These are phyloP conservation scores for Colletotrichum eremochloae DNA, from an alignment of 2,329 filamentous ascomycete genomes.

Conservation along the genomic window DNA sequence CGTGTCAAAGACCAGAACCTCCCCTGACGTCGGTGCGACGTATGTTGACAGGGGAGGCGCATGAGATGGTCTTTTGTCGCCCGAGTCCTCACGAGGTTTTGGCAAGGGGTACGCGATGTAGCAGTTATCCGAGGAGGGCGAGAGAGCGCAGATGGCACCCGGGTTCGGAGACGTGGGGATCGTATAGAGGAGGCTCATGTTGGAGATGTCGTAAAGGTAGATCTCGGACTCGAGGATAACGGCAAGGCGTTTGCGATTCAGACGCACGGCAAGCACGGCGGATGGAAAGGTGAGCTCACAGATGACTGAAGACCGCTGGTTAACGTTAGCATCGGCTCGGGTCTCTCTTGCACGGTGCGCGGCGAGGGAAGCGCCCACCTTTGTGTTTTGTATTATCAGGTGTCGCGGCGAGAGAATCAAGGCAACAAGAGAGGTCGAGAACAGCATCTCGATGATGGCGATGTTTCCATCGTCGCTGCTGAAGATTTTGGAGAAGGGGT, in stretches of 20 bases:
- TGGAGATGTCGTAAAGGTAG: constrained; percentile 98
- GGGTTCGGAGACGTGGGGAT: constrained; percentile 96
- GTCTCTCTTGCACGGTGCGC: not conserved
- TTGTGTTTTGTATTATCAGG: constrained; percentile 97
- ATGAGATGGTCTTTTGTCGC: constrained; percentile 77
- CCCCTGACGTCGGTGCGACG: constrained; percentile 86
- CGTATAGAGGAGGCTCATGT: constrained; percentile 94
- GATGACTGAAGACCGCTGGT: constrained; percentile 80
- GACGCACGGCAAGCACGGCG: constrained; percentile 91
- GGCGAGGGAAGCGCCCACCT: constrained; percentile 67
- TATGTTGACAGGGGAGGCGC: constrained; percentile 85
- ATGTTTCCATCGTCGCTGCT: constrained; percentile 96
- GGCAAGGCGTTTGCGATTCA: constrained; percentile 94
- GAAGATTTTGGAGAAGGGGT: constrained; percentile 95
- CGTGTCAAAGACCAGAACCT: constrained; percentile 93
- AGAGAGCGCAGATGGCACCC: constrained; percentile 89
- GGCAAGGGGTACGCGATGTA: constrained; percentile 95
- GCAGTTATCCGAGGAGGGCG: constrained; percentile 94
- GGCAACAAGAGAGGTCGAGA: constrained; percentile 96
- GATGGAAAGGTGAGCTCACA: constrained; percentile 99
- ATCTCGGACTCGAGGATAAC: constrained; percentile 96
- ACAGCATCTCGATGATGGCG: constrained; percentile 97
- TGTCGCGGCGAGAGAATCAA: constrained; percentile 92
- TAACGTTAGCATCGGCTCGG: constrained; percentile 42
- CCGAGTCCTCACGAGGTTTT: constrained; percentile 73